These are phyloP conservation scores for Cercospora canescens DNA, from an alignment of 2,329 filamentous ascomycete species.

Conservation along the genomic window DNA sequence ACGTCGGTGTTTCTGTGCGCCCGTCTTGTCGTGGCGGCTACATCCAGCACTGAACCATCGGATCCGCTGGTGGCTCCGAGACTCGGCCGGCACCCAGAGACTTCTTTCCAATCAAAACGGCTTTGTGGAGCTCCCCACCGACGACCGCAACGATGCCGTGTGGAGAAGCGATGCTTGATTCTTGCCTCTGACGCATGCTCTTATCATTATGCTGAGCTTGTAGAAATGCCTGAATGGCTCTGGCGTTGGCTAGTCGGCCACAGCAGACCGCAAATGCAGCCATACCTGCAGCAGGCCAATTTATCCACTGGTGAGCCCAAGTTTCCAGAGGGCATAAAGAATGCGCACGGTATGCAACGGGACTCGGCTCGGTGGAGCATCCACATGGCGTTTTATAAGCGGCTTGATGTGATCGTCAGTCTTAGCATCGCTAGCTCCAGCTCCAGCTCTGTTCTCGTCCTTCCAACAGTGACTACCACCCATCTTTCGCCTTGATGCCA, in stretches of 20 bases:
- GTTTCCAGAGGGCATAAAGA: neutral
- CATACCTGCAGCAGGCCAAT: neutral
- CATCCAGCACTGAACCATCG: neutral
- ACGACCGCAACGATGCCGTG: neutral
- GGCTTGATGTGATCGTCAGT: slow-evolving; percentile 5
- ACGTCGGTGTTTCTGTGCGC: neutral
- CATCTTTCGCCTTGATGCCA: neutral
- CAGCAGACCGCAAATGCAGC: neutral
- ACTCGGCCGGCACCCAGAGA: neutral
- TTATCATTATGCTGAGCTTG: neutral
- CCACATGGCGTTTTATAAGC: neutral
- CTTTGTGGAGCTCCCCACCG: neutral
- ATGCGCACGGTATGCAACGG: neutral
- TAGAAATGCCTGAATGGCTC: neutral
- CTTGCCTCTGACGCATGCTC: neutral
- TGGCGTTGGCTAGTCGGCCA: neutral
- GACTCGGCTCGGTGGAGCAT: neutral
- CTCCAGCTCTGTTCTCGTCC: neutral
- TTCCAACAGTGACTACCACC: neutral
- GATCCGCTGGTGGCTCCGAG: neutral
- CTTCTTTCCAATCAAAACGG: slow-evolving; percentile 1
- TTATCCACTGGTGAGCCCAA: neutral
- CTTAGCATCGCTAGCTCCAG: neutral
- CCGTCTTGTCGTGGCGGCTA: neutral
- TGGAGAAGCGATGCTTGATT: neutral